Evolutionary conservation across 2,329 filamentous ascomycete genomes (phyloP).

Genomic region (Alternaria dauci): DNA sequence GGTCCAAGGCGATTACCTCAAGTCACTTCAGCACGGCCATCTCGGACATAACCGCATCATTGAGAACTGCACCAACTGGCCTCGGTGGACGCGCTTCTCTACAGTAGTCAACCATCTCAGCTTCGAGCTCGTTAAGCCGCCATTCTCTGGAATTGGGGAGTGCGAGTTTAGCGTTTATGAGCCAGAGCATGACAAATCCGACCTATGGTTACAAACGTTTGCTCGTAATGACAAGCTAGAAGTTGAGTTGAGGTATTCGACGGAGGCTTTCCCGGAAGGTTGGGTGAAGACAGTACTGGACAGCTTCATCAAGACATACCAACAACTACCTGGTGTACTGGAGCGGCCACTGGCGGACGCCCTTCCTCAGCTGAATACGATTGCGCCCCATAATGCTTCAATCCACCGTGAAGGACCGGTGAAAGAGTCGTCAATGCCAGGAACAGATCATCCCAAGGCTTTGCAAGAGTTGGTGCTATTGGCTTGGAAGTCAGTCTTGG

Average conservation of each 20-base stretch:
- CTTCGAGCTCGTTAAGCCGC: conserved; percentile 3
- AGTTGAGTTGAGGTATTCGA: conserved; percentile 9
- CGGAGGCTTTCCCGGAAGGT: neutral
- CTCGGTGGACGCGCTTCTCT: conserved; percentile 12
- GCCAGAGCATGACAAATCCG: conserved; percentile 12
- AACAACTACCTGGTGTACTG: conserved; percentile 1
- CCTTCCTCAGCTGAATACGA: neutral
- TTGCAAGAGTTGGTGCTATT: conserved; percentile 4
- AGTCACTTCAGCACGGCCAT: conserved; percentile 8
- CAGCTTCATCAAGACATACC: neutral
- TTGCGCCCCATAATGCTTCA: neutral
- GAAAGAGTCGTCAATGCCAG: neutral
- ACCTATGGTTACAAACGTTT: conserved; percentile 9
- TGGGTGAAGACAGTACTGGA: conserved; percentile 1
- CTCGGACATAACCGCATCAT: conserved; percentile 10
- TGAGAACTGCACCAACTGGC: conserved; percentile 11
- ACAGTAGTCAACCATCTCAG: conserved; percentile 10
- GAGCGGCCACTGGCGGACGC: neutral
- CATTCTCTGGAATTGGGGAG: neutral
- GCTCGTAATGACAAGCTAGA: conserved; percentile 1
- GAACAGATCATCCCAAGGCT: neutral
- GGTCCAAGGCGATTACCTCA: conserved; percentile 3
- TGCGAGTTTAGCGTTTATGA: conserved; percentile 7
- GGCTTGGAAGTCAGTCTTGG: conserved; percentile 8
- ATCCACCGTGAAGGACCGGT: neutral